phyloP scores from a whole-genome alignment of 495 filamentous ascomycete genomes.

The Penicillium atrosanguineum region DNA sequence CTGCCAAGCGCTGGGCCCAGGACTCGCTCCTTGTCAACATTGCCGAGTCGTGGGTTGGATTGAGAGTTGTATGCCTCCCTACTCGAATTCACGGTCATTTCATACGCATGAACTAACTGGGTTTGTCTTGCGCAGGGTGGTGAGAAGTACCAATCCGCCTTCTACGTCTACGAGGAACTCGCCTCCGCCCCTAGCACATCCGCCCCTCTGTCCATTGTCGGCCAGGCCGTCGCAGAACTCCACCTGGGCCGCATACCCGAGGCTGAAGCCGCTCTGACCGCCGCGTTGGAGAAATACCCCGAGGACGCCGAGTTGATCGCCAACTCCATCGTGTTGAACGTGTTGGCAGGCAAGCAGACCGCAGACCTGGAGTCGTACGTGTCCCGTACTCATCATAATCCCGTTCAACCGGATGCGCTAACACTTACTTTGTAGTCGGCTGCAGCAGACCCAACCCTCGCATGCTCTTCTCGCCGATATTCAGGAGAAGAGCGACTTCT shows the following conservation, averaged over 20 bases:
- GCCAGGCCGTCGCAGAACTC: constrained; percentile 88
- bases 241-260: constrained; percentile 88
- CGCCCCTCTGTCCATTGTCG: constrained; percentile 63
- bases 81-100: background rate
- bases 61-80: constrained; percentile 68
- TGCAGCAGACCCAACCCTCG: constrained; percentile 54
- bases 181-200: constrained; percentile 76
- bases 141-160: constrained; percentile 94
- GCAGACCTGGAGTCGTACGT: constrained; percentile 60
- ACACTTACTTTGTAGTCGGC: constrained; percentile 40
- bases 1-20: constrained; percentile 93
- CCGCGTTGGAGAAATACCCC: constrained; percentile 73
- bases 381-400: background rate
- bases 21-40: constrained; percentile 92
- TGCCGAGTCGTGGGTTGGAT: constrained; percentile 90
- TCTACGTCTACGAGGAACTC: constrained; percentile 97
- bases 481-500: constrained; percentile 71
- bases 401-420: constrained; percentile 10
- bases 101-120: constrained; percentile 1
- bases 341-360: constrained; percentile 68
- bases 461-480: constrained; percentile 68
- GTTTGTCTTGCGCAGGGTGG: constrained; percentile 60
- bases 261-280: constrained; percentile 79
- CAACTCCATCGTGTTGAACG: constrained; percentile 75
- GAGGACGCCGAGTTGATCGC: constrained; percentile 70